These are phyloP conservation scores for Solanum pimpinellifolium DNA, from an alignment of 257 asterid genomes.

Conservation along the genomic window DNA sequence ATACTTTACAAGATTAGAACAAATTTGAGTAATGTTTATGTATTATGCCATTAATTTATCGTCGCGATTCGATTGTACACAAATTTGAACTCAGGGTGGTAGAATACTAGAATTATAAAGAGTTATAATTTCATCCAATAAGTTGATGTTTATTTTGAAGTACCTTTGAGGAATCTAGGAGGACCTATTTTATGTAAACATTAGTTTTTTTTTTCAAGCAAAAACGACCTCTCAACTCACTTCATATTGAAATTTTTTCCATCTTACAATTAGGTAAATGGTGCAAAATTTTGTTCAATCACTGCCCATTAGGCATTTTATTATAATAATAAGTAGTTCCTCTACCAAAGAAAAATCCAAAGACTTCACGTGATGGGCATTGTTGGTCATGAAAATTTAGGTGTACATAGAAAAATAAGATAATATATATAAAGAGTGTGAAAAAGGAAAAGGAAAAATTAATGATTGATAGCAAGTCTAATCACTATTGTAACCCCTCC, in stretches of 20 bases:
- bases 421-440: background rate
- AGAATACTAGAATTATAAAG: background rate
- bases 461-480: slow-evolving; percentile 6
- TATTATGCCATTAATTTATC: background rate
- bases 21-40: no score
- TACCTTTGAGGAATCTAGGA: background rate
- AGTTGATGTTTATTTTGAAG: background rate
- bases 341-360: slow-evolving; percentile 4
- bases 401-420: slow-evolving; percentile 2
- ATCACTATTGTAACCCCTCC: background rate
- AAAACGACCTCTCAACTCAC: background rate
- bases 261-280: background rate
- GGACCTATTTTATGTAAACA: background rate
- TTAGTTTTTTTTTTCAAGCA: background rate
- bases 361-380: slow-evolving; percentile 27
- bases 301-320: background rate
- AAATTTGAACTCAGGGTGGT: background rate
- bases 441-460: background rate
- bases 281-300: background rate
- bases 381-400: slow-evolving; percentile 8
- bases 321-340: background rate
- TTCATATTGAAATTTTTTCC: background rate
- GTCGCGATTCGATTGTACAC: background rate
- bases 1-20: no score
- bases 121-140: background rate